Percentiles rank a stretch among this genome's conserved stretches.
These are phyloP conservation scores for Tetramitus jugosus DNA, from an alignment of 208 protist genomes.

Conservation along the genomic window DNA sequence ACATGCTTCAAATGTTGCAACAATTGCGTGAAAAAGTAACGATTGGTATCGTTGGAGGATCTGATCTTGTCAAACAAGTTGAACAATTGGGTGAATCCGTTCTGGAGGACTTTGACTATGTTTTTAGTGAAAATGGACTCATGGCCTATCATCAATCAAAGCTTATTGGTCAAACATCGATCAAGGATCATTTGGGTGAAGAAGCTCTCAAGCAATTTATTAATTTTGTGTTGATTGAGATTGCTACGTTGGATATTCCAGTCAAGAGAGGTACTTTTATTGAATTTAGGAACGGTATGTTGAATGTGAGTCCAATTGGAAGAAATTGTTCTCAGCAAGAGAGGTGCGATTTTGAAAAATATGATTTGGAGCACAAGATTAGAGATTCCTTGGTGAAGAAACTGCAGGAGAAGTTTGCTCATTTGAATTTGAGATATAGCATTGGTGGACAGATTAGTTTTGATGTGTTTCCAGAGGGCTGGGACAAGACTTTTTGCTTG, in stretches of 20 bases:
- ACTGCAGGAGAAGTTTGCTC: conserved; percentile 62
- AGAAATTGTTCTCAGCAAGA: conserved; percentile 95
- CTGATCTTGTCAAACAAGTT: conserved; percentile 92
- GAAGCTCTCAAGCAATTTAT: conserved; percentile 84
- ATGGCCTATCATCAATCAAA: conserved; percentile 66
- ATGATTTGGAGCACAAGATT: conserved; percentile 89
- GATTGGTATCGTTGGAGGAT: conserved; percentile 96
- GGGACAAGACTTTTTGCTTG: conserved; percentile 99
- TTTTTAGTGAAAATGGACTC: conserved; percentile 98
- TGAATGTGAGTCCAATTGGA: conserved; percentile 98
- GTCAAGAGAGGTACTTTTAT: conserved; percentile 98
- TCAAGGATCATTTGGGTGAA: conserved; percentile 82
- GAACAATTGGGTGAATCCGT: conserved; percentile 87
- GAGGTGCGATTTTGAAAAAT: conserved; percentile 92
- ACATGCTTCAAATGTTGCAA: conserved; percentile 76
- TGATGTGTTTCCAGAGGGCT: conserved; percentile 97
- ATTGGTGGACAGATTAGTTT: conserved; percentile 99
- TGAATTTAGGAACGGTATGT: conserved; percentile 97
- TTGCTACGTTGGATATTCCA: conserved; percentile 93
- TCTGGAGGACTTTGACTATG: conserved; percentile 87
- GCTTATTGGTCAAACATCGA: conserved; percentile 22
- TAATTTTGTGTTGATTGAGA: conserved; percentile 82
- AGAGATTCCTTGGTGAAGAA: conserved; percentile 80
- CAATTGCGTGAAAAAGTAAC: conserved; percentile 68
- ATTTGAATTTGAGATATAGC: conserved; percentile 83